Conservation (phyloP, 129 eudicot species). For the Centaurea solstitialis region DNA sequence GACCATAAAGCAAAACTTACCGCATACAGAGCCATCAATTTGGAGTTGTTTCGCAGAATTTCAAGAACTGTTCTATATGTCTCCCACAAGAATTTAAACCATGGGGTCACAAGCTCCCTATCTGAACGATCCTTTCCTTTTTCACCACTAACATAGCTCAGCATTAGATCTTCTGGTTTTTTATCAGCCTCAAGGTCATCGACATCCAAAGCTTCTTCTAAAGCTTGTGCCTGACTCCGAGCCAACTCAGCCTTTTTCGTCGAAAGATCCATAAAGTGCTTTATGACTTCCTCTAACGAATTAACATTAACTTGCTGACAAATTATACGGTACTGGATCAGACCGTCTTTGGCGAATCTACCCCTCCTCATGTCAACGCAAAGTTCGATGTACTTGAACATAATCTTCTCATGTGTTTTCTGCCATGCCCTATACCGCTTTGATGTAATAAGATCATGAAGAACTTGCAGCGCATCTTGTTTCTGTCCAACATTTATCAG, state of each 20-base stretch:
- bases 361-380: conserved; percentile 96
- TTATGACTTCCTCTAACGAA: conserved; percentile 89
- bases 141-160: conserved; percentile 94
- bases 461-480: conserved; percentile 86
- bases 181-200: conserved; percentile 97
- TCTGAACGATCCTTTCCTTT: conserved; percentile 95
- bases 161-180: conserved; percentile 91
- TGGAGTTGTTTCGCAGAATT: conserved; percentile 83
- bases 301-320: conserved; percentile 93
- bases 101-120: conserved; percentile 93
- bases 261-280: conserved; percentile 92
- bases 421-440: conserved; percentile 95
- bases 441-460: conserved; percentile 82
- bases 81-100: conserved; percentile 95
- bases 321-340: conserved; percentile 88
- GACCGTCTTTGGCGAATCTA: conserved; percentile 94
- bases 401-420: conserved; percentile 79
- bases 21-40: conserved; percentile 75
- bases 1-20: conserved; percentile 34
- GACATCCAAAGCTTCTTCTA: conserved; percentile 90
- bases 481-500: conserved; percentile 91
- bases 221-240: conserved; percentile 85
- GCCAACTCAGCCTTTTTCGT: conserved; percentile 90
- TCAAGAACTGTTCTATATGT: conserved; percentile 90
- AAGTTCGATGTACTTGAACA: conserved; percentile 90